Evolutionary conservation across 1,139 yeast species (phyloP).

Genomic region (Protomyces inouyei): DNA sequence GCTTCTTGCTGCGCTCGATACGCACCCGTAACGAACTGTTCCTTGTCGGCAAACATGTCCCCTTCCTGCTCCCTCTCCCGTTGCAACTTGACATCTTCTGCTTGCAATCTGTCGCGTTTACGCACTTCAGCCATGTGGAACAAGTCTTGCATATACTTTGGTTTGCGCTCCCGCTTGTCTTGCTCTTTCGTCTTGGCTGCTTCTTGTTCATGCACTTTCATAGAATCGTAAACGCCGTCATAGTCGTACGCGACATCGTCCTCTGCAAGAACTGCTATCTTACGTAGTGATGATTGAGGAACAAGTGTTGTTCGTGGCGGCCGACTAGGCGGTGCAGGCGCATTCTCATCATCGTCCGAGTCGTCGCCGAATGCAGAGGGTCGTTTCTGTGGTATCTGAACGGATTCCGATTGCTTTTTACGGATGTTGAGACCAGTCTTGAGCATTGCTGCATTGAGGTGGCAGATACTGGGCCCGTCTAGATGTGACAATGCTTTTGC

Average conservation of each 20-base stretch:
- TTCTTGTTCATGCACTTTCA: slow-evolving; percentile 38
- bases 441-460: slow-evolving; percentile 4
- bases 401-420: not conserved
- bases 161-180: slow-evolving; percentile 34
- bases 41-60: slow-evolving; percentile 43
- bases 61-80: slow-evolving; percentile 40
- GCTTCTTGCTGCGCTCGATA: slow-evolving; percentile 43
- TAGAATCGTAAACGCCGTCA: slow-evolving; percentile 42
- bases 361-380: slow-evolving; percentile 1
- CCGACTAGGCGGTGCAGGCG: not conserved
- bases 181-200: slow-evolving; percentile 10
- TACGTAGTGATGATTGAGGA: slow-evolving; percentile 1
- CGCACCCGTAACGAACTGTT: slow-evolving; percentile 45
- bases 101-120: slow-evolving; percentile 43
- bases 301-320: not conserved
- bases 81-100: slow-evolving; percentile 38
- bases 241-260: slow-evolving; percentile 37
- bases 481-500: too few relatives aligned
- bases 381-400: not conserved
- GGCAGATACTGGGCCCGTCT: too few relatives aligned
- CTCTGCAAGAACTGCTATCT: not conserved
- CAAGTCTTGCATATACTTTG: slow-evolving; percentile 43
- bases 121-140: slow-evolving; percentile 44
- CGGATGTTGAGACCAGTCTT: slow-evolving; percentile 8
- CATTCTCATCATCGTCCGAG: slow-evolving; percentile 4